These are phyloP conservation scores for Macaranga tanarius DNA, from an alignment of 441 rosid genomes.

Conservation along the genomic window DNA sequence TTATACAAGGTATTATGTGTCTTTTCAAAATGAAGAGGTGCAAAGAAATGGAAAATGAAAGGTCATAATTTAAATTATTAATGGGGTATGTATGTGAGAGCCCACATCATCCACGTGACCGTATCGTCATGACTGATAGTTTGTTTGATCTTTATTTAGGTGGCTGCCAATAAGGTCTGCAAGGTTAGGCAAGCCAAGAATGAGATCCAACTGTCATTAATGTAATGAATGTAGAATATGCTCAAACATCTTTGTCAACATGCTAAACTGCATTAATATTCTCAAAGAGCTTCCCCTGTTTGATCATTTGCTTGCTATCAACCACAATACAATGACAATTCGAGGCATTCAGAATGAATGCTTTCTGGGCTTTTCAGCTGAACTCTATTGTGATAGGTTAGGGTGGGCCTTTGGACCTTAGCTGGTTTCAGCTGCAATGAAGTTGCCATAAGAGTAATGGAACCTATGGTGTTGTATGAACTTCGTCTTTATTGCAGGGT, in stretches of 20 bases:
- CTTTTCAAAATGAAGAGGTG: not conserved
- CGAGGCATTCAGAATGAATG: not conserved
- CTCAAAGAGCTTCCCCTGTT: not conserved
- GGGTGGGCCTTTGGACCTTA: not conserved
- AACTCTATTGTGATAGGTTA: not conserved
- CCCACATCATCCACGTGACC: conserved; percentile 15
- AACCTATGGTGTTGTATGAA: not conserved
- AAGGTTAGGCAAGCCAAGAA: too few relatives aligned
- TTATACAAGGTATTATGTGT: not conserved
- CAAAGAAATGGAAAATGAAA: conserved; percentile 18
- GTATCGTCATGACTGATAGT: not conserved
- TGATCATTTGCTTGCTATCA: not conserved
- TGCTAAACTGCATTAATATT: not conserved
- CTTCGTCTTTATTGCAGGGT: too few relatives aligned
- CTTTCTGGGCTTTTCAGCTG: not conserved
- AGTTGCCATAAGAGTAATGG: not conserved
- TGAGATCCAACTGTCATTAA: not conserved
- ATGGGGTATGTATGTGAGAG: conserved; percentile 21
- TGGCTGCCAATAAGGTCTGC: not conserved
- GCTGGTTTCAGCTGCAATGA: not conserved
- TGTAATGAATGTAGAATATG: too few relatives aligned
- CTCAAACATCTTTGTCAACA: not conserved
- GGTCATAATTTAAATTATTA: conserved; percentile 21
- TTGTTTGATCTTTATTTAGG: conserved; percentile 13
- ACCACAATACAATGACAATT: not conserved